A percentile compares a stretch with the other conserved stretches of the same genome.
Conservation (phyloP, 78 protist species). For the Dictyostelium capitatum region DNA sequence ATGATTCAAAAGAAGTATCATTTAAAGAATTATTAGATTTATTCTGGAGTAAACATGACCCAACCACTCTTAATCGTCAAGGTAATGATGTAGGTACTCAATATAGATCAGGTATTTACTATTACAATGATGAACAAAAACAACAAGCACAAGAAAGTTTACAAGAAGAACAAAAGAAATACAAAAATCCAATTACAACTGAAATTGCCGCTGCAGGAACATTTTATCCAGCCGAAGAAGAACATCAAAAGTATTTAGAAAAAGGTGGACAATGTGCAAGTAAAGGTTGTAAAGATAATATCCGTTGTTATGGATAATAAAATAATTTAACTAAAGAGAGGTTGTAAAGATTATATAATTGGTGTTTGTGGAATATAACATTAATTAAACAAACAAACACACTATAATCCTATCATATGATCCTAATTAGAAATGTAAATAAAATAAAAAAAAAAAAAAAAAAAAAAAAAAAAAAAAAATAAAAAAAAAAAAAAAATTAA, state of each 20-base stretch:
- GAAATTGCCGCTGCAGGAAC: constrained; percentile 53
- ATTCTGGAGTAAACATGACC: constrained; percentile 91
- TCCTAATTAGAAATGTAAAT: no score
- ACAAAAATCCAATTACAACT: constrained; percentile 71
- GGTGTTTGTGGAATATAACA: no score
- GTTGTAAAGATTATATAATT: no score
- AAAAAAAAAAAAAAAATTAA: no score
- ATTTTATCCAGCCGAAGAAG: constrained; percentile 86
- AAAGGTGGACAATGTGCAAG: constrained; percentile 71
- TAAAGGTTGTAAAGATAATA: constrained; percentile 45
- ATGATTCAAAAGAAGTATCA: constrained; percentile 73
- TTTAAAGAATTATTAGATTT: constrained; percentile 23
- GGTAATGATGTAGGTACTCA: constrained; percentile 95
- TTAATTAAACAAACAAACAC: no score
- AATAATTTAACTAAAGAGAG: no score
- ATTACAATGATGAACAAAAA: constrained; percentile 85
- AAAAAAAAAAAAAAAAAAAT: no score
- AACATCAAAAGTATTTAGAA: constrained; percentile 86
- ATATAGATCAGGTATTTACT: constrained; percentile 91
- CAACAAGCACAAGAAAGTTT: constrained; percentile 25
- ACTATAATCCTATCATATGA: no score
- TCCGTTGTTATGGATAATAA: constrained; percentile 63
- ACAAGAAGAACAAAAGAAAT: constrained; percentile 43
- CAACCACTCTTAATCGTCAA: constrained; percentile 92
- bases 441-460: no score